These are phyloP conservation scores for Boletus smithii DNA, from an alignment of 1,284 basidiomycete genomes.

Conservation along the genomic window DNA sequence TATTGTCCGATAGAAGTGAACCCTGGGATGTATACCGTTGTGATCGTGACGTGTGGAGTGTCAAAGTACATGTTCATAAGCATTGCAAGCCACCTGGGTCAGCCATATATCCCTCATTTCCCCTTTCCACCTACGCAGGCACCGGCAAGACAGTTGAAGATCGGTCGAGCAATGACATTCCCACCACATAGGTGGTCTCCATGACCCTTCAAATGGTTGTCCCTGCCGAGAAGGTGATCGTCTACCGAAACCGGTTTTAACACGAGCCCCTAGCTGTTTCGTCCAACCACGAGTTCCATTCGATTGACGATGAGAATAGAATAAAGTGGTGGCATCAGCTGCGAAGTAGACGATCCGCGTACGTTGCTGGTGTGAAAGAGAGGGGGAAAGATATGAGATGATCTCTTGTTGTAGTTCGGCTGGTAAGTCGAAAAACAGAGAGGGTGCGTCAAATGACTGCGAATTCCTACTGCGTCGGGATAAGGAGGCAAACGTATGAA, in stretches of 20 bases:
- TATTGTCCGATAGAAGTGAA: slow-evolving; percentile 8
- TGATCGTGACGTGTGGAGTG: not conserved
- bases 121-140: slow-evolving; percentile 28
- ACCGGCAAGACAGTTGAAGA: slow-evolving; percentile 16
- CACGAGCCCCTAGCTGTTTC: slow-evolving; percentile 4
- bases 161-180: slow-evolving; percentile 24
- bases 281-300: not conserved
- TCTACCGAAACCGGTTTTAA: slow-evolving; percentile 9
- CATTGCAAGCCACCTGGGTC: slow-evolving; percentile 28
- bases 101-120: slow-evolving; percentile 35
- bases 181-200: slow-evolving; percentile 35
- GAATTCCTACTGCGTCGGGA: slow-evolving; percentile 7
- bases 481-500: slow-evolving; percentile 2
- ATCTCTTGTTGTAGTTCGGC: slow-evolving; percentile 58
- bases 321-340: slow-evolving; percentile 49
- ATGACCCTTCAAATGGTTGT: slow-evolving; percentile 25
- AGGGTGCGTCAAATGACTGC: slow-evolving; percentile 11
- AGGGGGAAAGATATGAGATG: slow-evolving; percentile 57
- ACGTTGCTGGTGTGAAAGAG: slow-evolving; percentile 54
- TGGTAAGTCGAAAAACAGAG: slow-evolving; percentile 47
- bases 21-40: slow-evolving; percentile 6
- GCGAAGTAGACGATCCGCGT: slow-evolving; percentile 56
- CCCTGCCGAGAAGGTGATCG: slow-evolving; percentile 5
- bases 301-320: slow-evolving; percentile 28
- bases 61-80: slow-evolving; percentile 21